Base-by-base conservation (phyloP, 805 yeast genomes). In the Sungouiella blattae region DNA sequence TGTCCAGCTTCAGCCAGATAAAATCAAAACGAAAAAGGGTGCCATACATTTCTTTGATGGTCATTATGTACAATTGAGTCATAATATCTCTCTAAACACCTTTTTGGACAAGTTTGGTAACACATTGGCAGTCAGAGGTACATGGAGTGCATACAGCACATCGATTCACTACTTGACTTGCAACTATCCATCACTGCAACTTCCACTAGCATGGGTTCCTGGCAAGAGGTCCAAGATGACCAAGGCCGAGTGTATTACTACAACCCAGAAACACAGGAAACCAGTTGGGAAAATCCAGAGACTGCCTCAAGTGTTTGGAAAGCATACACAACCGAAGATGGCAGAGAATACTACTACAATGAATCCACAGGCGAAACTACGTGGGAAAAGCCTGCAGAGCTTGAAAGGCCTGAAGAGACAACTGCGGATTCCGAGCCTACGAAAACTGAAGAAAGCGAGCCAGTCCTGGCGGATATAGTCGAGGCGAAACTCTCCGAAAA, bases 281-380 rank as follows among this genome's bases (percentile, higher is more conserved):
- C 96, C 0, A 77, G 80, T 33, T 87, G 96, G 95, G 86, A 83
- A 17, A 77, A 78, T 44, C 96, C 96, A 0, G 73, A 59, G 12
- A 56, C 49, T 29, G 76, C 70, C 37, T 44, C 17, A 7, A 42
- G 40, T 3, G 33, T 30, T 11, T 67, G 69, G 60, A 71, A 75
- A 17, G 66, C 79, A 12, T 66, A 62, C 25, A 61, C 63, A 14
- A 69, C 80, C 1, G 76, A 74, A 12, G 88, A 68, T 8, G 75
- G 89, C 3, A 63, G 62, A 34, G 64, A 67, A 13, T 87, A 87
- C 57, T 88, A 84, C 64, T 81, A 80, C 58, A 83, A 84, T 51
- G 63, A 69, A 11, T 58, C 58, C 18, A 75, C 91, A 0, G 72
- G 77, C 5, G 78, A 79, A 49, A 80, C 93, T 13, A 78, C 81